Evolutionary conservation across 1,284 basidiomycete genomes (phyloP).

Genomic region (Ganoderma meredithae): DNA sequence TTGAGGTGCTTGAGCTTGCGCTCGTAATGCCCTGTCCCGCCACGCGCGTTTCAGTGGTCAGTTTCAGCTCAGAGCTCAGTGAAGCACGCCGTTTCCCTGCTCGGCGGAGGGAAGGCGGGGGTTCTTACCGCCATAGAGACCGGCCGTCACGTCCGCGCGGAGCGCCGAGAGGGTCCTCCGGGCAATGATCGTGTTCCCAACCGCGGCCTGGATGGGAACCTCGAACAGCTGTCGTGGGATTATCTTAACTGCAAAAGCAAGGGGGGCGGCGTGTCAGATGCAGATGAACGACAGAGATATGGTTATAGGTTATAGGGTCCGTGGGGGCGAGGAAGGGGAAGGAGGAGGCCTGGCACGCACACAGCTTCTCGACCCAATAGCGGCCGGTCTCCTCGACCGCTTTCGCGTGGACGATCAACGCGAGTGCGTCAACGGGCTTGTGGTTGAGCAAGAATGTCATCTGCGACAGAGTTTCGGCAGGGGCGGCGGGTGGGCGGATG

Average conservation of each 20-base stretch:
- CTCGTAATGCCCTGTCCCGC: conserved; percentile 79
- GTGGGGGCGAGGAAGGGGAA: neutral
- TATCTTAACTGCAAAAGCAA: conserved; percentile 72
- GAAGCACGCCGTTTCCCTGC: neutral
- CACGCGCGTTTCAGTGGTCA: conserved; percentile 15
- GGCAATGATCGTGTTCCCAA: conserved; percentile 89
- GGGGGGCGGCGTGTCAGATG: neutral
- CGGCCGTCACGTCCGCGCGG: conserved; percentile 95
- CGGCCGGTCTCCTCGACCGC: conserved; percentile 76
- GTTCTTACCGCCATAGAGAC: conserved; percentile 83
- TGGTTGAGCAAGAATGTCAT: conserved; percentile 90
- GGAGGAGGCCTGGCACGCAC: conserved; percentile 45
- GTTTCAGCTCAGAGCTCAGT: too few species aligned
- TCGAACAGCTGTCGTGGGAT: conserved; percentile 95
- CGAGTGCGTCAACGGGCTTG: conserved; percentile 91
- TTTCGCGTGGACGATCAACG: conserved; percentile 85
- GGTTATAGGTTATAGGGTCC: neutral
- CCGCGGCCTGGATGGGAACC: conserved; percentile 88
- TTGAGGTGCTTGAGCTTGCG: conserved; percentile 92
- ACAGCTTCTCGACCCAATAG: conserved; percentile 90
- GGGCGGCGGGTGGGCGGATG: too few species aligned
- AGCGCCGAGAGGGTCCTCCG: conserved; percentile 89
- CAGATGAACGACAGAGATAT: neutral
- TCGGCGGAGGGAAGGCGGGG: neutral
- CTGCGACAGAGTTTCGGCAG: conserved; percentile 34